Evolutionary conservation across 2,329 filamentous ascomycete genomes (phyloP).

Genomic region (Mariannaea elegans): DNA sequence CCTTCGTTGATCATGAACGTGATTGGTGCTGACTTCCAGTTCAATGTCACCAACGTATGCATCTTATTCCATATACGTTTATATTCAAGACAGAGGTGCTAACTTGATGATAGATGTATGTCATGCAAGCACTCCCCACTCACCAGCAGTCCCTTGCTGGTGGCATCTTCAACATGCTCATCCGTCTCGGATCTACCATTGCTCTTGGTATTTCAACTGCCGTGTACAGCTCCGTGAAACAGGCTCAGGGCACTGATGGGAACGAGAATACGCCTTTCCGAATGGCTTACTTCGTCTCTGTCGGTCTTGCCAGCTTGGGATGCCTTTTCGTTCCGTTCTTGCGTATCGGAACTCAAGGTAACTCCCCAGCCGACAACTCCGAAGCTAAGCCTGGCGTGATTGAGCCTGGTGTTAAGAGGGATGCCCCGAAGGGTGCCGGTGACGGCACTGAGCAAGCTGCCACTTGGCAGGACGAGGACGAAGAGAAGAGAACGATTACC

Average conservation of each 20-base stretch:
- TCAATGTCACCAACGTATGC: constrained; percentile 71
- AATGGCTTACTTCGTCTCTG: constrained; percentile 32
- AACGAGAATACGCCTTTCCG: constrained; percentile 24
- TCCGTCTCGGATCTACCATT: constrained; percentile 66
- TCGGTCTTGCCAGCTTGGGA: constrained; percentile 30
- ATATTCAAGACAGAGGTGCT: not conserved
- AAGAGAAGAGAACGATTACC: constrained; percentile 8
- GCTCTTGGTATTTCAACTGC: constrained; percentile 71
- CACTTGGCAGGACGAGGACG: constrained; percentile 6
- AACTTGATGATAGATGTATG: constrained; percentile 66
- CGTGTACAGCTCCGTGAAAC: constrained; percentile 59
- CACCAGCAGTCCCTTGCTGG: constrained; percentile 73
- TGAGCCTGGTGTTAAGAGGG: constrained; percentile 18
- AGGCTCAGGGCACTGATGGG: constrained; percentile 26
- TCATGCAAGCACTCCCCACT: constrained; percentile 69
- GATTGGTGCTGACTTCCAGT: constrained; percentile 73
- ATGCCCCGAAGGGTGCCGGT: not conserved
- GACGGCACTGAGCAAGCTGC: constrained; percentile 1
- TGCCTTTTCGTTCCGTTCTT: constrained; percentile 29
- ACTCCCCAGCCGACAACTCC: constrained; percentile 22
- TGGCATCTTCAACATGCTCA: constrained; percentile 74
- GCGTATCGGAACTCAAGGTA: constrained; percentile 32
- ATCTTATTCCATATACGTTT: not conserved
- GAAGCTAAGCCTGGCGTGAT: constrained; percentile 21
- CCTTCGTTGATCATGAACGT: constrained; percentile 68